A percentile compares a stretch with the other conserved stretches of the same genome.
These are phyloP conservation scores for Rhizophora mangle DNA, from an alignment of 345 rosid species.

Conservation along the genomic window DNA sequence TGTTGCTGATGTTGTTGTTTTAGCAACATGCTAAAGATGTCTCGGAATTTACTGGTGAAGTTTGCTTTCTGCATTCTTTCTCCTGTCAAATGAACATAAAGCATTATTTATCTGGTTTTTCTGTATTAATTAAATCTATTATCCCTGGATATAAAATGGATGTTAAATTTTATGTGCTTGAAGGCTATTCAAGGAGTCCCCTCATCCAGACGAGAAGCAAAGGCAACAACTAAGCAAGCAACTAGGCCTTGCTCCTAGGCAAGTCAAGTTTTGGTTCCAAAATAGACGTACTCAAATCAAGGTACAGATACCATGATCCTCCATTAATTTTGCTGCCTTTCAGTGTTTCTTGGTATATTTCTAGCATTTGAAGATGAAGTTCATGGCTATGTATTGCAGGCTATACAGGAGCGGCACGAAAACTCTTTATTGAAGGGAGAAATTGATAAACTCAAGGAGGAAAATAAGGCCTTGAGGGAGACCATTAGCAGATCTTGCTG, in stretches of 20 bases:
- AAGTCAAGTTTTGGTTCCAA: slow-evolving; percentile 99
- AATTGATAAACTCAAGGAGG: slow-evolving; percentile 81
- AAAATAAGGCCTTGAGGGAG: slow-evolving; percentile 84
- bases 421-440: slow-evolving; percentile 75
- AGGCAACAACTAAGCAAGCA: slow-evolving; percentile 91
- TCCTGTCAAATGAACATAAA: not conserved
- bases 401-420: slow-evolving; percentile 96
- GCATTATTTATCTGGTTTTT: too few species aligned
- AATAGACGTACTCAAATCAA: slow-evolving; percentile 96
- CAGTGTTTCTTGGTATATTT: too few species aligned
- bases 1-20: not conserved
- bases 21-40: slow-evolving; percentile 17
- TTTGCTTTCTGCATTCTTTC: slow-evolving; percentile 15
- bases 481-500: slow-evolving; percentile 70
- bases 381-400: slow-evolving; percentile 34
- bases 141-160: too few species aligned
- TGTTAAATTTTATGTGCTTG: too few species aligned
- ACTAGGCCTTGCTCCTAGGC: slow-evolving; percentile 90
- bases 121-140: too few species aligned
- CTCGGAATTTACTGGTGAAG: slow-evolving; percentile 13
- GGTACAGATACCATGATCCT: slow-evolving; percentile 30
- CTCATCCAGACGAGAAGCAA: slow-evolving; percentile 98
- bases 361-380: too few species aligned
- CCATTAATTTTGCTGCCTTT: too few species aligned
- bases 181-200: slow-evolving; percentile 89